These are phyloP conservation scores for Gliomastix tumulicola DNA, from an alignment of 2,329 filamentous ascomycete genomes.

Conservation along the genomic window DNA sequence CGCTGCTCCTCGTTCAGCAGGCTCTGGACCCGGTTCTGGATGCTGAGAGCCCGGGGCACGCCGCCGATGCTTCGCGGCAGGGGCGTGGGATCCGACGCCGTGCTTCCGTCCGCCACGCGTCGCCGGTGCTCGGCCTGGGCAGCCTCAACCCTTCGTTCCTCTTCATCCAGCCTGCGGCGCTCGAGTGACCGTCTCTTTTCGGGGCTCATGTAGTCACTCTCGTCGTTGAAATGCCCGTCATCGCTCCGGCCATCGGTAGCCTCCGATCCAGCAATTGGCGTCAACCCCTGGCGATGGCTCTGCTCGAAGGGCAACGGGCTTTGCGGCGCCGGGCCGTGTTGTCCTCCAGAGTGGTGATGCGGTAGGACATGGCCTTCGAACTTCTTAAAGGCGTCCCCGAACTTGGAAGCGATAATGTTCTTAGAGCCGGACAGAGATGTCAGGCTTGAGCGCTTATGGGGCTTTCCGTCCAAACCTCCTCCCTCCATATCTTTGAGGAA, in stretches of 20 bases:
- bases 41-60: constrained; percentile 66
- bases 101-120: constrained; percentile 50
- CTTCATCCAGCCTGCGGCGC: constrained; percentile 70
- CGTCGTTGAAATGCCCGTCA: constrained; percentile 58
- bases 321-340: too few species aligned
- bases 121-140: constrained; percentile 84
- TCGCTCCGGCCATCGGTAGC: constrained; percentile 54
- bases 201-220: constrained; percentile 66
- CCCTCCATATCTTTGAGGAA: constrained; percentile 77
- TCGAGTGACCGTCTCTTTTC: constrained; percentile 90
- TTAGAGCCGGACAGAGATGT: constrained; percentile 69
- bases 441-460: constrained; percentile 66
- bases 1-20: constrained; percentile 73
- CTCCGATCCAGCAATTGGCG: constrained; percentile 71
- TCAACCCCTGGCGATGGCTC: constrained; percentile 43
- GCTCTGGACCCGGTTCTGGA: constrained; percentile 85
- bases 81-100: constrained; percentile 26
- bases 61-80: constrained; percentile 50
- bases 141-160: constrained; percentile 83
- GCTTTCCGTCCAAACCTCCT: constrained; percentile 43
- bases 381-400: constrained; percentile 87
- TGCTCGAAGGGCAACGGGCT: constrained; percentile 44
- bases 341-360: too few species aligned
- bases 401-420: constrained; percentile 74
- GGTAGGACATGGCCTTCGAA: too few species aligned